Base-by-base conservation (phyloP, 768 basidiomycete species). In the Omphalotus guepiniiformis region DNA sequence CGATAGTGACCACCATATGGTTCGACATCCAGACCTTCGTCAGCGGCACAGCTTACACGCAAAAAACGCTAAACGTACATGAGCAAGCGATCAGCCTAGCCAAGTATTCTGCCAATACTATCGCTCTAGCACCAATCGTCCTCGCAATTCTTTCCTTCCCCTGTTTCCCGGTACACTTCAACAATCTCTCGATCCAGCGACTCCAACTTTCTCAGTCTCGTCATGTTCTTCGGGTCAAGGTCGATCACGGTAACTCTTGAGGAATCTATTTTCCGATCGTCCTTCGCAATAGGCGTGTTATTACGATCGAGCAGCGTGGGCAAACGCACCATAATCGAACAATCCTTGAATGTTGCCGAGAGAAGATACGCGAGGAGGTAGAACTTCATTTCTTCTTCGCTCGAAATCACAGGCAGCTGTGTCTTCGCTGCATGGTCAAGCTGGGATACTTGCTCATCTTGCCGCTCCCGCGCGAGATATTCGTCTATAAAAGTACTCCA, bases 331-430 rank as follows among this genome's bases (percentile, higher is more conserved):
- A 76, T 63, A 39, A 70, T 58, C 19, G 94, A 96, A 67, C 95
- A 99, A 63, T 99, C 95, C 63, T 99, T 99, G 76, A 99, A 93
- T 5, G 89, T 88, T 21, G 91, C 91, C 4, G 92, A 92, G 42
- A 97, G 82, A 18, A 93, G 69, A 63, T 90, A 90, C 6, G 88
- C 84, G 39, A 88, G 66, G 34, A 83, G 59, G 53, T 85, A 79
- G 55, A 86, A 78, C 32, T 79, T 76, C 40, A 88, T 64, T 50
- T 80, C 60, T 19, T 67, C 61, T 19, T 70, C 62, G 29, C 57
- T 57, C 22, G 9, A 9, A 9, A 32, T 32, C 30, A 9, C 30
- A 32, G 30, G 30, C 30, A 32, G 30, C 30, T 32, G 37, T 2
- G 45, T n/a, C 18, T 18, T 13, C 23, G 26, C 26, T 23, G n/a